Conservation (phyloP, 1,284 basidiomycete genomes). For the Phlebopus sp. region DNA sequence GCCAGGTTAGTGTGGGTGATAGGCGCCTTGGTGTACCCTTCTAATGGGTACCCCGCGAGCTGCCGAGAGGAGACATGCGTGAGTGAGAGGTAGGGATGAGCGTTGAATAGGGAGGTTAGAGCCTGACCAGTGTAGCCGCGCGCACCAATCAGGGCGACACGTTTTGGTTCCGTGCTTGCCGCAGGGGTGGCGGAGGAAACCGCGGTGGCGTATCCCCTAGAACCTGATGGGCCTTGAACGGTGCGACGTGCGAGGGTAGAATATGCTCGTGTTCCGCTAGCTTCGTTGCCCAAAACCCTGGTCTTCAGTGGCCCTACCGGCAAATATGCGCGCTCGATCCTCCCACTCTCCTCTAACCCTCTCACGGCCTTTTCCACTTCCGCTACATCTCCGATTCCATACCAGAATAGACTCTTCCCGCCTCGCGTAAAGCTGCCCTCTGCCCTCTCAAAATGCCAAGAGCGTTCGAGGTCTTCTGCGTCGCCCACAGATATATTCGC, state of each 20-base stretch:
- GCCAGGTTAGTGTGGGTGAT: slow-evolving; percentile 83
- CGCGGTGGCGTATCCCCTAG: slow-evolving; percentile 63
- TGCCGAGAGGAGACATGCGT: slow-evolving; percentile 96
- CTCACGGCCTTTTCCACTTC: slow-evolving; percentile 89
- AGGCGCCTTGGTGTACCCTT: slow-evolving; percentile 79
- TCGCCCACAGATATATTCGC: slow-evolving; percentile 68
- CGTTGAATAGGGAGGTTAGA: slow-evolving; percentile 80
- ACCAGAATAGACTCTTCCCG: slow-evolving; percentile 95
- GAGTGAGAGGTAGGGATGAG: slow-evolving; percentile 85
- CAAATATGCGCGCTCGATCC: slow-evolving; percentile 86
- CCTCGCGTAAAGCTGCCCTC: slow-evolving; percentile 97
- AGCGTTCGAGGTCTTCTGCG: slow-evolving; percentile 81
- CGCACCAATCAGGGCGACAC: slow-evolving; percentile 93
- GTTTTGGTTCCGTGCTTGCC: slow-evolving; percentile 67
- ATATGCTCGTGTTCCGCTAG: slow-evolving; percentile 55
- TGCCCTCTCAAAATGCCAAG: slow-evolving; percentile 98
- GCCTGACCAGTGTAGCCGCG: slow-evolving; percentile 96
- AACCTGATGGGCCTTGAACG: slow-evolving; percentile 41
- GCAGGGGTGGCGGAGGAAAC: slow-evolving; percentile 34
- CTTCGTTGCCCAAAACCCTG: slow-evolving; percentile 35
- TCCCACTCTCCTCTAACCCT: slow-evolving; percentile 80
- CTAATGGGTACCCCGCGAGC: slow-evolving; percentile 79
- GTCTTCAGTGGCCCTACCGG: slow-evolving; percentile 81
- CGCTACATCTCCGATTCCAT: slow-evolving; percentile 87
- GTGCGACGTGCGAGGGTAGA: slow-evolving; percentile 65